Conservation (phyloP, 1,284 basidiomycete species). For the Polyporus tsugae region DNA sequence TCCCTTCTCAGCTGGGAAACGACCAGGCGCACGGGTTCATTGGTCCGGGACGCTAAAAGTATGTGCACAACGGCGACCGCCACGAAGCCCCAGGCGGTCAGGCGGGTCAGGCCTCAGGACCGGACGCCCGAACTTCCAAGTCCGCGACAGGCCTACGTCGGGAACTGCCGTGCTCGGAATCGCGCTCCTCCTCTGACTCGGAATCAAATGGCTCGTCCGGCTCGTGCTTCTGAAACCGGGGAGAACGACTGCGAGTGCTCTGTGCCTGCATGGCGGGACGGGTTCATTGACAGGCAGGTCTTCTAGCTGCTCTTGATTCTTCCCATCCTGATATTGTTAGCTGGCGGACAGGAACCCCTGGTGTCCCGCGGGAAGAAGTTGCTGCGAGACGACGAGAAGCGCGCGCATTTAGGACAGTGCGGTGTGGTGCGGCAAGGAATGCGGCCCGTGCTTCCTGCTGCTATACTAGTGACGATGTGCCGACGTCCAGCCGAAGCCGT, state of each 20-base stretch:
- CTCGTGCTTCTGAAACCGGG: neutral
- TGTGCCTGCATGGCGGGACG: slow-evolving; percentile 1
- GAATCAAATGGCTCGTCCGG: neutral
- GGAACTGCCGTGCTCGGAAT: neutral
- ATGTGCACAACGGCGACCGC: no score
- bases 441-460: neutral
- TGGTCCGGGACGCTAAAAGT: no score
- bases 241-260: neutral
- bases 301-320: neutral
- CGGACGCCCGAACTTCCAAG: slow-evolving; percentile 6
- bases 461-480: neutral
- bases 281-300: neutral
- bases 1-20: neutral
- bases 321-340: neutral
- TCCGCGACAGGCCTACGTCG: neutral
- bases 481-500: neutral
- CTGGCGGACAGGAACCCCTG: neutral
- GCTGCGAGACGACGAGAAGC: neutral
- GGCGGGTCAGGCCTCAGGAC: no score
- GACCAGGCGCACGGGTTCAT: neutral
- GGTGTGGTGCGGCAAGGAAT: neutral
- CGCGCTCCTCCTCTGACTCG: no score
- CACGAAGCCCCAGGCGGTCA: neutral
- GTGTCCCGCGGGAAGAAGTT: neutral
- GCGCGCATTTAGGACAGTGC: neutral